These are phyloP conservation scores for Sonneratia alba DNA, from an alignment of 345 rosid genomes.

Conservation along the genomic window DNA sequence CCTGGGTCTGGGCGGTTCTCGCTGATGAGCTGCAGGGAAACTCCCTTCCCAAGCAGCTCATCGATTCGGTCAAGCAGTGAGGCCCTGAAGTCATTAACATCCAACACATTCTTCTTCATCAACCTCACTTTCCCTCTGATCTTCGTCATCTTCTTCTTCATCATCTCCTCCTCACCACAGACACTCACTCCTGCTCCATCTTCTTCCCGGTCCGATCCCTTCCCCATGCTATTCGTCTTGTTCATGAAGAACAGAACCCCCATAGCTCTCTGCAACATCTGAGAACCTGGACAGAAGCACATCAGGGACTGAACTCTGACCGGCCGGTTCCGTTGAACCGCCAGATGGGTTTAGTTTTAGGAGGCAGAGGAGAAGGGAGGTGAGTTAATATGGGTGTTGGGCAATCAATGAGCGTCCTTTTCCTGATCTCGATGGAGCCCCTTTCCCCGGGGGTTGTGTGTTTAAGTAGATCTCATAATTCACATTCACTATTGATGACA, in stretches of 20 bases:
- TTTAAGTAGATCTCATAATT: neutral
- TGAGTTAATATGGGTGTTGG: neutral
- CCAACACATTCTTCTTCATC: conserved; percentile 15
- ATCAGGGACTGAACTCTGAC: neutral
- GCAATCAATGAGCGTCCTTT: neutral
- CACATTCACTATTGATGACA: neutral
- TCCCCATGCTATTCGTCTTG: neutral
- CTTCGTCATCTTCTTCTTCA: conserved; percentile 1
- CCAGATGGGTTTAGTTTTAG: neutral
- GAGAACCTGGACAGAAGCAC: neutral
- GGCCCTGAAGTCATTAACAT: conserved; percentile 9
- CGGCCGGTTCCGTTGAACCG: neutral
- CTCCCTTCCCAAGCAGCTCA: conserved; percentile 4
- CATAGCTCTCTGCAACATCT: neutral
- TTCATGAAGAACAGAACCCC: neutral
- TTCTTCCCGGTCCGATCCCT: neutral
- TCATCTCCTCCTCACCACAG: neutral
- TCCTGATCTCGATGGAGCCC: neutral
- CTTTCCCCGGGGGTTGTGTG: neutral
- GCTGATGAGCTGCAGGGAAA: conserved; percentile 11
- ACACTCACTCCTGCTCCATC: neutral
- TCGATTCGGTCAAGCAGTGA: conserved; percentile 6
- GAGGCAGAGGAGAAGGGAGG: neutral
- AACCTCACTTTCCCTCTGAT: conserved; percentile 1
- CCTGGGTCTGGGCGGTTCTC: conserved; percentile 3